These are phyloP conservation scores for Neopestalotiopsis clavispora DNA, from an alignment of 2,329 filamentous ascomycete genomes.

Conservation along the genomic window DNA sequence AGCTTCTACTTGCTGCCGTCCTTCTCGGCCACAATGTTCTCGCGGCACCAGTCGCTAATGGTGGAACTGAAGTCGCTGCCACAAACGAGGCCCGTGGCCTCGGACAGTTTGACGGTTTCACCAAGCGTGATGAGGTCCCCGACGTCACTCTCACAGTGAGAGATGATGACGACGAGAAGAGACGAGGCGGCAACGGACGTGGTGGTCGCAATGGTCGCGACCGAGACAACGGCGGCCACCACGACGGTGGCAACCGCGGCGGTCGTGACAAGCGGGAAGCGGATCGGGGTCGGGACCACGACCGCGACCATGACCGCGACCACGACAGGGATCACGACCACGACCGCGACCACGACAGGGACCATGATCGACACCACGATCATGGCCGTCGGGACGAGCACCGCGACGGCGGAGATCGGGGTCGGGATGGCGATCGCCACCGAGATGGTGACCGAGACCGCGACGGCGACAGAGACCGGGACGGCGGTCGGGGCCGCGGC, in stretches of 20 bases:
- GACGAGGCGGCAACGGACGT: neutral
- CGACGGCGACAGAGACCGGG: neutral
- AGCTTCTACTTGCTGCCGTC: neutral
- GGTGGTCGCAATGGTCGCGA: neutral
- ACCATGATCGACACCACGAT: too few species aligned
- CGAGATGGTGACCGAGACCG: neutral
- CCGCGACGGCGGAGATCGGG: too few species aligned
- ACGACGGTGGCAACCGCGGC: neutral
- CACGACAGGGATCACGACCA: neutral
- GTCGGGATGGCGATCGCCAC: neutral
- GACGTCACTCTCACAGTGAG: neutral
- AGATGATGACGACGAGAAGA: neutral
- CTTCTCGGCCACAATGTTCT: neutral
- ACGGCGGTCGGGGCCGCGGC: neutral
- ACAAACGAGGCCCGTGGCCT: neutral
- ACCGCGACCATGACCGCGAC: neutral
- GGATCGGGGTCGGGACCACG: neutral
- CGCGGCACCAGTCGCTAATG: neutral
- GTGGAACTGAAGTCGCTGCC: neutral
- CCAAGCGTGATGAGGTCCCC: neutral
- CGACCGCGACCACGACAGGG: neutral
- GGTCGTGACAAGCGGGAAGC: neutral
- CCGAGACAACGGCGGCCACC: neutral
- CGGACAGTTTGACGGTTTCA: neutral
- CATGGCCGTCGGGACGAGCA: neutral